phyloP scores from a whole-genome alignment of 2,329 filamentous ascomycete genomes.

The Corynespora cassiicola region DNA sequence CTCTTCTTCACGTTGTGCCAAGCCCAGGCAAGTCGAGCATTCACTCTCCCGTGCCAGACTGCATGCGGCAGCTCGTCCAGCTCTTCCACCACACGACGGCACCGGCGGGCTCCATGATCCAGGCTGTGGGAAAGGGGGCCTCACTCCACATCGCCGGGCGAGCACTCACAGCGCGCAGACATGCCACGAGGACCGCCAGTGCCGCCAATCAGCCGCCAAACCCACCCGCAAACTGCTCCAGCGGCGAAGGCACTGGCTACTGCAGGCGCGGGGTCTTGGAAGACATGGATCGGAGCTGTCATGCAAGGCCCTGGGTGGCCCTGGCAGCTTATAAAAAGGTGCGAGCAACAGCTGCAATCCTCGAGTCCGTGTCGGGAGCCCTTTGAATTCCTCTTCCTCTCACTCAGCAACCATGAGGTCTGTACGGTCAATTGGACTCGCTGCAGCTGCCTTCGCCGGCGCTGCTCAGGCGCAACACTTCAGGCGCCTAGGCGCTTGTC shows the following conservation, averaged over 20 bases:
- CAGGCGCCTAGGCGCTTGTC: constrained; percentile 62
- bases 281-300: constrained; percentile 13
- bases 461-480: constrained; percentile 58
- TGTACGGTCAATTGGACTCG: constrained; percentile 30
- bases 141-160: constrained; percentile 21
- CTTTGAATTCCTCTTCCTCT: neutral
- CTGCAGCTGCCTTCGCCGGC: constrained; percentile 34
- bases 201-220: constrained; percentile 10
- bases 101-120: constrained; percentile 22
- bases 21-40: constrained; percentile 12
- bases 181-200: constrained; percentile 35
- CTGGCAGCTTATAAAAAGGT: constrained; percentile 36
- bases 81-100: constrained; percentile 23
- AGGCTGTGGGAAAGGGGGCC: constrained; percentile 21
- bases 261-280: constrained; percentile 19
- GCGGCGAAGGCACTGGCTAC: constrained; percentile 20
- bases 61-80: constrained; percentile 31
- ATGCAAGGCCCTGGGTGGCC: constrained; percentile 29
- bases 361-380: constrained; percentile 11
- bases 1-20: constrained; percentile 29
- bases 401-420: constrained; percentile 32
- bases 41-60: constrained; percentile 2
- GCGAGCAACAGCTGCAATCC: constrained; percentile 10
- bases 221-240: constrained; percentile 16
- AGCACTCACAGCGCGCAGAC: constrained; percentile 38